phyloP scores from a whole-genome alignment of 1,139 yeast genomes.

The Meyerozyma elateridarum region DNA sequence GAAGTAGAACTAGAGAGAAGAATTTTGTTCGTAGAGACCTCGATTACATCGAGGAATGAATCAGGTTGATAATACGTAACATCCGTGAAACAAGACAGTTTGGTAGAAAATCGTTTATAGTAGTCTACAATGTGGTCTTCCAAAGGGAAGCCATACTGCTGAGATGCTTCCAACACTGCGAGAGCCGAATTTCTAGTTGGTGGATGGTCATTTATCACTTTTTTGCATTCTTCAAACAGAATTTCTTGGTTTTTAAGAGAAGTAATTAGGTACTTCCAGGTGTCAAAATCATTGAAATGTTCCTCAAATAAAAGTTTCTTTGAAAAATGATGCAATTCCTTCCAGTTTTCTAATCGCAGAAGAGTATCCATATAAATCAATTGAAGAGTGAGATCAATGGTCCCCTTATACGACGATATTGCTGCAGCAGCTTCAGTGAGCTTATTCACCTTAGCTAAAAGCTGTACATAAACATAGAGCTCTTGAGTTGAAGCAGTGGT shows the following conservation, averaged over 20 bases:
- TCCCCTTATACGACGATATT: conserved; percentile 29
- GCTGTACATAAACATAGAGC: conserved; percentile 46
- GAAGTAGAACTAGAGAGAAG: conserved; percentile 11
- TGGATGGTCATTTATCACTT: conserved; percentile 19
- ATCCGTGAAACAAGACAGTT: conserved; percentile 61
- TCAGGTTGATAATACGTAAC: conserved; percentile 31
- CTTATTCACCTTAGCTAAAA: conserved; percentile 33
- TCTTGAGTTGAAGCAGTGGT: conserved; percentile 44
- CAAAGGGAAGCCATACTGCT: conserved; percentile 16
- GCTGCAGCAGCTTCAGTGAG: conserved; percentile 24
- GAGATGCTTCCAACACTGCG: conserved; percentile 47
- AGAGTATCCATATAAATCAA: conserved; percentile 47
- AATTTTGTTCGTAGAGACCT: conserved; percentile 9
- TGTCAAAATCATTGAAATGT: conserved; percentile 53
- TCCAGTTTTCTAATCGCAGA: conserved; percentile 36
- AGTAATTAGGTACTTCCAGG: conserved; percentile 51
- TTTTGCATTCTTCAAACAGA: conserved; percentile 21
- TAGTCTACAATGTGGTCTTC: conserved; percentile 34
- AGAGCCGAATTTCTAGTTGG: conserved; percentile 52
- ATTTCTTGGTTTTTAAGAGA: conserved; percentile 34
- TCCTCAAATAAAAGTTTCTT: conserved; percentile 33
- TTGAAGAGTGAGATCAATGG: conserved; percentile 53
- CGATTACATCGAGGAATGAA: conserved; percentile 11
- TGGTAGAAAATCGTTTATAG: conserved; percentile 39
- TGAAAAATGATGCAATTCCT: conserved; percentile 29